These are phyloP conservation scores for Coemansia sp. DNA, from an alignment of 192 early-diverging fungal genomes.

Conservation along the genomic window DNA sequence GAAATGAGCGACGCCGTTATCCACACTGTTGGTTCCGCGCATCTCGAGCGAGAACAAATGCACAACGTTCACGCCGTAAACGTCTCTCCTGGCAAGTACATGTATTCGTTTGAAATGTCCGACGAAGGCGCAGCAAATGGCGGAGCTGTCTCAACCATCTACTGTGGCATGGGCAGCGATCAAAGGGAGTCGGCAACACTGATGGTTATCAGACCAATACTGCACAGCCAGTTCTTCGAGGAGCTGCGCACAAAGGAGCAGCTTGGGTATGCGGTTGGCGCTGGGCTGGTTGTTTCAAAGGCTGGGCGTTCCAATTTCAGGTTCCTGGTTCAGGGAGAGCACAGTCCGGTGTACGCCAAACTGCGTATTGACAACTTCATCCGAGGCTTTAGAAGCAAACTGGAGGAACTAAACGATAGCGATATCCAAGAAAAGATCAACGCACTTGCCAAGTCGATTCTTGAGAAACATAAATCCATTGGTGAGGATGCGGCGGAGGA, in stretches of 20 bases:
- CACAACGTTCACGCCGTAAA: background rate
- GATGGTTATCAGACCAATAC: slow-evolving; percentile 66
- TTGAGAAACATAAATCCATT: slow-evolving; percentile 72
- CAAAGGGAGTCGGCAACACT: slow-evolving; percentile 57
- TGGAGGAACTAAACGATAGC: slow-evolving; percentile 24
- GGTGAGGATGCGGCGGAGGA: slow-evolving; percentile 59
- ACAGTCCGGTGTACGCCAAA: slow-evolving; percentile 75
- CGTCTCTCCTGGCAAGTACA: slow-evolving; percentile 25
- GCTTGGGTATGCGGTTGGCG: slow-evolving; percentile 60
- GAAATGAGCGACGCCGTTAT: slow-evolving; percentile 56
- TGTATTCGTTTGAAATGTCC: slow-evolving; percentile 14
- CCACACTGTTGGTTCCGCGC: slow-evolving; percentile 56
- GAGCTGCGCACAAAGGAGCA: slow-evolving; percentile 88
- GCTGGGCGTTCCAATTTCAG: slow-evolving; percentile 36
- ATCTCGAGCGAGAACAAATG: slow-evolving; percentile 38
- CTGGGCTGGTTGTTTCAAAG: background rate
- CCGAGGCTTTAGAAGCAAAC: slow-evolving; percentile 37
- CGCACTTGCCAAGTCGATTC: slow-evolving; percentile 57
- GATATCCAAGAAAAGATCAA: slow-evolving; percentile 58
- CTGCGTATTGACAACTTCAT: slow-evolving; percentile 72
- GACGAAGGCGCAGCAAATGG: slow-evolving; percentile 80
- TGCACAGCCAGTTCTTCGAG: slow-evolving; percentile 81
- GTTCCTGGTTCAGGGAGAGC: slow-evolving; percentile 81
- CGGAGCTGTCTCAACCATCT: slow-evolving; percentile 74
- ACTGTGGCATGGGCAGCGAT: slow-evolving; percentile 69